Evolutionary conservation across 2,329 filamentous ascomycete species (phyloP).

Genomic region (Aspergillus quadrilineatus): DNA sequence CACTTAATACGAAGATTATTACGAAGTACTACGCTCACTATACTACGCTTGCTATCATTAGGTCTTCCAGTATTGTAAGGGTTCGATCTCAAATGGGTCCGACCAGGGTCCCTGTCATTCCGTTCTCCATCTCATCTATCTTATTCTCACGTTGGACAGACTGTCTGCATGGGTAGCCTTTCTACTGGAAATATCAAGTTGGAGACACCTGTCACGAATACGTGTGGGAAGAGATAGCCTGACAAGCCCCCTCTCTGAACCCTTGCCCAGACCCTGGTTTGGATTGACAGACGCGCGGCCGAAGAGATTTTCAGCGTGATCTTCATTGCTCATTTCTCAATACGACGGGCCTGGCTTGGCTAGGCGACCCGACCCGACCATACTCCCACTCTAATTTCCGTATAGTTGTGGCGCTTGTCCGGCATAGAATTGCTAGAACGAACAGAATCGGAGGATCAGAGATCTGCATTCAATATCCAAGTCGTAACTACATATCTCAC

Average conservation of each 20-base stretch:
- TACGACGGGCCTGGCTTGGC: background rate
- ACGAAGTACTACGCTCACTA: no score
- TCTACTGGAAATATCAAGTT: background rate
- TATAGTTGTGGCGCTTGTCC: background rate
- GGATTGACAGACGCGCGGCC: conserved; percentile 1
- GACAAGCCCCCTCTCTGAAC: no score
- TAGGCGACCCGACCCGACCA: background rate
- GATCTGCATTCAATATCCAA: background rate
- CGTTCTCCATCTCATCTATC: background rate
- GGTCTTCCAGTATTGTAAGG: background rate
- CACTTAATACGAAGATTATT: background rate
- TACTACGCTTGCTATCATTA: no score
- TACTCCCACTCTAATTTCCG: background rate
- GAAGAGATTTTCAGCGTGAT: background rate
- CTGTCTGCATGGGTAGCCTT: background rate
- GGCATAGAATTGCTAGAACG: background rate
- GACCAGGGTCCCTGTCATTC: background rate
- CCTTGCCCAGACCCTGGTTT: background rate
- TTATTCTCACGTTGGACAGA: background rate
- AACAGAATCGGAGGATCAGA: no score
- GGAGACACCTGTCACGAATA: background rate
- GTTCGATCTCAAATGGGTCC: background rate
- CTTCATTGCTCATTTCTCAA: conserved; percentile 1
- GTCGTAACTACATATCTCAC: background rate
- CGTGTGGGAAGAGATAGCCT: no score